Evolutionary conservation across 202 grass and related monocot species (phyloP).

Genomic region (Panicum hallii): DNA sequence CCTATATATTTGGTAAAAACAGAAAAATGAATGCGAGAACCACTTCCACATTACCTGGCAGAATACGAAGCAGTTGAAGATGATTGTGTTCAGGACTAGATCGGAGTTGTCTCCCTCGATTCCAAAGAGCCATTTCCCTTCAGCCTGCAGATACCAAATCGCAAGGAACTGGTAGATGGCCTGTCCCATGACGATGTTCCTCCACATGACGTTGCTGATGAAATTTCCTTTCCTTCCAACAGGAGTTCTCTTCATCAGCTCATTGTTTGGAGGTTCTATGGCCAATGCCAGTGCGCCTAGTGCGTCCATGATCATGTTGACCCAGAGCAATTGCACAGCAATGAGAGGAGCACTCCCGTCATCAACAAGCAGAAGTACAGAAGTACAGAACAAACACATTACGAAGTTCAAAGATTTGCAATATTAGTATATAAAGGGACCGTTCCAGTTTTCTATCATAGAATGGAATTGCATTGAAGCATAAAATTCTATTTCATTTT

Average conservation of each 20-base stretch:
- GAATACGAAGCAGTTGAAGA: constrained; percentile 98
- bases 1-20: not conserved
- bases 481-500: not conserved
- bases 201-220: constrained; percentile 95
- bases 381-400: not conserved
- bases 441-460: not conserved
- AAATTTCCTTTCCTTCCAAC: constrained; percentile 96
- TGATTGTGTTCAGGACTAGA: constrained; percentile 65
- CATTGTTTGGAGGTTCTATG: constrained; percentile 85
- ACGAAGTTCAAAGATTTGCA: not conserved
- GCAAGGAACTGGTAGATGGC: constrained; percentile 80
- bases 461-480: not conserved
- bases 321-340: constrained; percentile 98
- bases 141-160: constrained; percentile 87
- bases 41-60: constrained; percentile 73
- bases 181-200: constrained; percentile 85
- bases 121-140: too few relatives aligned
- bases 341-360: constrained; percentile 89
- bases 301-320: constrained; percentile 99
- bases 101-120: too few relatives aligned
- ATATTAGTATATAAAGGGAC: not conserved
- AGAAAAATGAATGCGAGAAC: constrained; percentile 1
- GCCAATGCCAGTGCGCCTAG: constrained; percentile 92
- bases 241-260: constrained; percentile 84
- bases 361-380: constrained; percentile 6